Evolutionary conservation across 331 rosid species (phyloP).

Genomic region (Pyracantha coccinea): DNA sequence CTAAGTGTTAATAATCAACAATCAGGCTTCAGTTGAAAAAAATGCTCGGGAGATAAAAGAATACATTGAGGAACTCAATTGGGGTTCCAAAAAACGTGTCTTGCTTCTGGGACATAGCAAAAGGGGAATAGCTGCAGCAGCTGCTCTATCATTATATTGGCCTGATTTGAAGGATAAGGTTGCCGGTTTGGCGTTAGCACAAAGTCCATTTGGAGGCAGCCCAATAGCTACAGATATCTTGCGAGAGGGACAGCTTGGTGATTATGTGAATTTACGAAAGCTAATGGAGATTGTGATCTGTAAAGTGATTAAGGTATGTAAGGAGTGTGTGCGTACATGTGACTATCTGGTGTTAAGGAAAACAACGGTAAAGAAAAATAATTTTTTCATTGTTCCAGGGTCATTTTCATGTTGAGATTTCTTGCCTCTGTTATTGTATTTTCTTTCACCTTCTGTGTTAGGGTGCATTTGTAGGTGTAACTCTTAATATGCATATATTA

Average conservation of each 20-base stretch:
- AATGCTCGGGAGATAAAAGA: constrained; percentile 92
- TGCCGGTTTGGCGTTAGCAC: constrained; percentile 85
- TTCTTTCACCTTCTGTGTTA: background rate
- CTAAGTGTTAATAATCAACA: constrained; percentile 23
- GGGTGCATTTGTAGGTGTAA: background rate
- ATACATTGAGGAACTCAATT: constrained; percentile 84
- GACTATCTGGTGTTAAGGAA: background rate
- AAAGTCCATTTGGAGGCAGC: constrained; percentile 96
- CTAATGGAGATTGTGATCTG: constrained; percentile 84
- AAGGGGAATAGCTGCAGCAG: constrained; percentile 98
- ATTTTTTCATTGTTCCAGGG: background rate
- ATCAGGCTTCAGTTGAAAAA: constrained; percentile 89
- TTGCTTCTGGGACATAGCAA: constrained; percentile 97
- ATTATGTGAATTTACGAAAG: constrained; percentile 86
- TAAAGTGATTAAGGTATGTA: constrained; percentile 74
- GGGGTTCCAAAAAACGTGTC: constrained; percentile 89
- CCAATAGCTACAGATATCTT: constrained; percentile 94
- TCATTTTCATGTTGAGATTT: background rate
- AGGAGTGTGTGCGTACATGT: background rate
- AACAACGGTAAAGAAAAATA: background rate
- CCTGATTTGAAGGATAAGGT: constrained; percentile 91
- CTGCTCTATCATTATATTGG: constrained; percentile 95
- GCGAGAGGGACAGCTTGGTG: constrained; percentile 97
- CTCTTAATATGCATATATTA: background rate
- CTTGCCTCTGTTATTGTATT: background rate